phyloP scores from a whole-genome alignment of 805 yeast genomes.

The Kuraishia hungarica region DNA sequence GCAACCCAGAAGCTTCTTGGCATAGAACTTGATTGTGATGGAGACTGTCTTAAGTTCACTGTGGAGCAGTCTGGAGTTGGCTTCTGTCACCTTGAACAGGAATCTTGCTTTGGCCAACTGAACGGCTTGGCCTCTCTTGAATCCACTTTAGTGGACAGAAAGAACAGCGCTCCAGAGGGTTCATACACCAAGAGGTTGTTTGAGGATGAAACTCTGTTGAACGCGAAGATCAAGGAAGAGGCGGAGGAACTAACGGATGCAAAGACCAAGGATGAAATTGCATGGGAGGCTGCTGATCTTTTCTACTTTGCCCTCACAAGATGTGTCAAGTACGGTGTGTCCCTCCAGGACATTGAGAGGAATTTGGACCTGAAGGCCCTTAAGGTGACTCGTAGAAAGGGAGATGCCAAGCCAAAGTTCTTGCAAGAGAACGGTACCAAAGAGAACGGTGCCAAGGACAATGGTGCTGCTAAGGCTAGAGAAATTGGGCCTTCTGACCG shows the following conservation, averaged over 20 bases:
- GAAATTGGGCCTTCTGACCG: slow-evolving; percentile 23
- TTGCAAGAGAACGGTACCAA: slow-evolving; percentile 19
- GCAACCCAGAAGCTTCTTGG: slow-evolving; percentile 73
- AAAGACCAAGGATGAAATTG: slow-evolving; percentile 48
- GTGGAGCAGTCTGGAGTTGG: slow-evolving; percentile 85
- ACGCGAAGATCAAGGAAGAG: slow-evolving; percentile 90
- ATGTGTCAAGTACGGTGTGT: slow-evolving; percentile 65
- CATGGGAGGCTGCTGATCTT: slow-evolving; percentile 98
- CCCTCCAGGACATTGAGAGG: slow-evolving; percentile 71
- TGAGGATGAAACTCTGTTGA: slow-evolving; percentile 62
- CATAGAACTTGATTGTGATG: slow-evolving; percentile 81
- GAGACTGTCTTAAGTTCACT: slow-evolving; percentile 79
- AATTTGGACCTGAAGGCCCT: slow-evolving; percentile 76
- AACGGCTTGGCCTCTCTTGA: slow-evolving; percentile 66
- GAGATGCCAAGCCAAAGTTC: slow-evolving; percentile 89
- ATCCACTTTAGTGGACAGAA: slow-evolving; percentile 53
- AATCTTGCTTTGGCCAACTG: slow-evolving; percentile 74
- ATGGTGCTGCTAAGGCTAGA: slow-evolving; percentile 2
- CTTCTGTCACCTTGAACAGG: slow-evolving; percentile 81
- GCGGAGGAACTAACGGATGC: slow-evolving; percentile 95
- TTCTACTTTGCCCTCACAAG: slow-evolving; percentile 45
- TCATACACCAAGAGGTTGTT: slow-evolving; percentile 92
- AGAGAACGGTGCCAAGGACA: slow-evolving; percentile 8
- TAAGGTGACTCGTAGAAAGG: slow-evolving; percentile 88
- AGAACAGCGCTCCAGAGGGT: slow-evolving; percentile 70